These are phyloP conservation scores for Dactylellina cionopaga DNA, from an alignment of 2,329 filamentous ascomycete genomes.

Conservation along the genomic window DNA sequence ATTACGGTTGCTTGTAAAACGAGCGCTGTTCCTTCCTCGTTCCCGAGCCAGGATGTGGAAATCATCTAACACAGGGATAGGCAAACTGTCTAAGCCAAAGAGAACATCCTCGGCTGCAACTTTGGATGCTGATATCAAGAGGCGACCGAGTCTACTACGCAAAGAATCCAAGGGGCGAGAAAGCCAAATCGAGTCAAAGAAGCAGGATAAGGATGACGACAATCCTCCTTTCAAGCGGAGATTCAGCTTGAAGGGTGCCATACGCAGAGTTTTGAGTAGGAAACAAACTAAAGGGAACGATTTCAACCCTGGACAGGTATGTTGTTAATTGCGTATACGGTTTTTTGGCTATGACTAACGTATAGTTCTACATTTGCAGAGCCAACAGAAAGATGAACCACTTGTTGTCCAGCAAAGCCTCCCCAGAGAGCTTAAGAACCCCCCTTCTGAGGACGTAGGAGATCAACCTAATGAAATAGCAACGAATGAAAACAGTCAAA, in stretches of 20 bases:
- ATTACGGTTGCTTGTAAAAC: not conserved
- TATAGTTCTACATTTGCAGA: too few relatives aligned
- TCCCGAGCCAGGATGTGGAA: slow-evolving; percentile 19
- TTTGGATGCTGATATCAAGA: not conserved
- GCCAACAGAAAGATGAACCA: not conserved
- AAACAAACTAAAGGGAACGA: slow-evolving; percentile 8
- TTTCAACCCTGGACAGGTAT: not conserved
- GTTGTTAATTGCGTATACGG: not conserved
- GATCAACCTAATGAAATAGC: not conserved
- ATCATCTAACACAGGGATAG: slow-evolving; percentile 1
- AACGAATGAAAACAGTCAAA: not conserved
- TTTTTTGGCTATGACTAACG: too few relatives aligned
- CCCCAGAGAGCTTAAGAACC: not conserved
- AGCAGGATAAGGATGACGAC: not conserved
- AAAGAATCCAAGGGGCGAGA: slow-evolving; percentile 15
- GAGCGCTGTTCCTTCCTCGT: not conserved
- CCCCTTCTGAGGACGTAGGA: not conserved
- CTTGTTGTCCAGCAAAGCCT: not conserved
- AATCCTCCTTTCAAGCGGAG: slow-evolving; percentile 7
- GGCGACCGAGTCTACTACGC: slow-evolving; percentile 21
- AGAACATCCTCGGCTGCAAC: slow-evolving; percentile 14
- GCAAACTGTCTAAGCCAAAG: slow-evolving; percentile 28
- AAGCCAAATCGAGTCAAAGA: not conserved
- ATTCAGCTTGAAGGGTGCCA: slow-evolving; percentile 34
- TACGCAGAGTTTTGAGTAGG: slow-evolving; percentile 24